Evolutionary conservation across 2,329 filamentous ascomycete genomes (phyloP), one percentile per base, ranked within the genome.

Genomic region (Pseudocercospora musae): DNA sequence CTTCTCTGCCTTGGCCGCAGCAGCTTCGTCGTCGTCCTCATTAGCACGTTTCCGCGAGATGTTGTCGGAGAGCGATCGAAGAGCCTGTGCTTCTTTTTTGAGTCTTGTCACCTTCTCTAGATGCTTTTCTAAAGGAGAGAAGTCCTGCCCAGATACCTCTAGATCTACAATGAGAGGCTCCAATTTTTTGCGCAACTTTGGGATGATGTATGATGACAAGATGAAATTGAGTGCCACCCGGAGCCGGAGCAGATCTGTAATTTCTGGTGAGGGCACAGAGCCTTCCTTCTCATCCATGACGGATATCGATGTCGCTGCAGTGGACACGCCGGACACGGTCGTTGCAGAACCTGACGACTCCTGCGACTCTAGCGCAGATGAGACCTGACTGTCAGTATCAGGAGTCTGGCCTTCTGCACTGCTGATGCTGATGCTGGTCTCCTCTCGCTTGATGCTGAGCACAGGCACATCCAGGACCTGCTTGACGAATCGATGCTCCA

Each of bases 401-500:
- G 59, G 58, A 4, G 58, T 63, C 20, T 70, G 62, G 18, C 72
- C 66, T n/a, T 71, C 66, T 5, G 67, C 68, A 59, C 72, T 67
- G 62, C 70, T 75, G 10, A 73, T 67, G 62, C 70, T 75, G 10
- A 76, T 59, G 18, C 60, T 75, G 72, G 74, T 81, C 42, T 85
- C 80, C 60, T 87, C 83, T 50, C 86, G 82, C 70, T 83, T 88
- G 44, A 92, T 81, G 31, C 85, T 85, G 69, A 91, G 79, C 48
- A 96, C 80, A 0, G 95, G 94, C 4, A 87, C 84, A 69, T 95
- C 90, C 4, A 99, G 80, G 1, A 85, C 84, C 71, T 89, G 89
- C 57, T 82, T 85, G 8, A 99, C 86, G 69, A 96, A 96, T 46
- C 86, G 88, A 52, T 95, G 90, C 73, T 97, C 94, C 82, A 99